phyloP scores from a whole-genome alignment of 116 monocot species.

The Cymodocea nodosa region DNA sequence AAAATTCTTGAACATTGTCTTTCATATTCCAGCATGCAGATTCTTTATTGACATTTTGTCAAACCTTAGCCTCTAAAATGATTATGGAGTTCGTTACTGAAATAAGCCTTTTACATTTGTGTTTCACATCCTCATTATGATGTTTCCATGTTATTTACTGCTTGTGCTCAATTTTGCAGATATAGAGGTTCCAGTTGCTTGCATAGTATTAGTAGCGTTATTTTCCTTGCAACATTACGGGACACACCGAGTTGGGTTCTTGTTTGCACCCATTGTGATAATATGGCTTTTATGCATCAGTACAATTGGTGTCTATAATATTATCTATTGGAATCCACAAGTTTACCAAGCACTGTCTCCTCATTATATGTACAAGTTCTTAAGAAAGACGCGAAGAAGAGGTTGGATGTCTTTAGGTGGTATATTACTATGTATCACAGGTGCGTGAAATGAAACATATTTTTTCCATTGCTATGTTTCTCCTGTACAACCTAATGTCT shows the following conservation, averaged over 20 bases:
- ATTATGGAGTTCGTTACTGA: not conserved
- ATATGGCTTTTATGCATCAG: constrained; percentile 90
- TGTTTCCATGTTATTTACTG: not conserved
- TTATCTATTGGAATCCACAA: constrained; percentile 78
- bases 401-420: constrained; percentile 99
- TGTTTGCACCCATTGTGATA: constrained; percentile 84
- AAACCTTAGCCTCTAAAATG: not conserved
- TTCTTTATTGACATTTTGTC: not conserved
- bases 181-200: constrained; percentile 82
- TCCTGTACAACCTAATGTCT: not conserved
- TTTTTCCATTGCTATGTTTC: not conserved
- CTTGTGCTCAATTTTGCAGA: constrained; percentile 28
- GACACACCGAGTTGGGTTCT: constrained; percentile 80
- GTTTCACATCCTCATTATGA: too few species aligned
- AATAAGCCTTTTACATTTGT: not conserved
- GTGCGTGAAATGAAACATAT: constrained; percentile 16
- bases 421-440: constrained; percentile 89
- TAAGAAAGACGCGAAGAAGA: constrained; percentile 68
- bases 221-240: constrained; percentile 94
- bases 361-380: constrained; percentile 88
- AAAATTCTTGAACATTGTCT: not conserved
- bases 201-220: constrained; percentile 67
- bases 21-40: not conserved
- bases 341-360: constrained; percentile 84
- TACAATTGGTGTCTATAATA: constrained; percentile 82